phyloP scores from a whole-genome alignment of 345 rosid species.

The Sonneratia caseolaris region DNA sequence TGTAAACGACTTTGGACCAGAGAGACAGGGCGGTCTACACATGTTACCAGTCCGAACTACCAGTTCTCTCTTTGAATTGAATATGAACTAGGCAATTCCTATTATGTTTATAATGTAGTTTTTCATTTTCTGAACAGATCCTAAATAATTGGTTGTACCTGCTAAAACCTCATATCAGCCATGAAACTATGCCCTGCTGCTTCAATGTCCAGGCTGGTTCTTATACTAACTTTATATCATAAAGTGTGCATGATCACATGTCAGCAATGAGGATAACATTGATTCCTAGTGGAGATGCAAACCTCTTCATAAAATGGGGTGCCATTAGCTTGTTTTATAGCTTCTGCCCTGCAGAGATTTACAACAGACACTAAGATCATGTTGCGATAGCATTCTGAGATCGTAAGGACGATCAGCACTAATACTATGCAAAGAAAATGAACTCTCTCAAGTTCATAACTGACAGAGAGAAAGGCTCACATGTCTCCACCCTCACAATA shows the following conservation, averaged over 20 bases:
- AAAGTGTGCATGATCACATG: no score
- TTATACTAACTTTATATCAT: no score
- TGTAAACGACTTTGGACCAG: not conserved
- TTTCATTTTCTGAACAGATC: no score
- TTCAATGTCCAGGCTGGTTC: not conserved
- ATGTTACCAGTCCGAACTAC: no score
- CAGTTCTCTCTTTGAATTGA: no score
- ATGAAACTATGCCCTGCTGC: not conserved
- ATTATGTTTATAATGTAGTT: no score
- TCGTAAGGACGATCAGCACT: not conserved
- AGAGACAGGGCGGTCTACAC: not conserved
- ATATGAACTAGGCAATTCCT: no score
- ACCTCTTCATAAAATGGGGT: slow-evolving; percentile 81
- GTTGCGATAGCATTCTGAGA: not conserved
- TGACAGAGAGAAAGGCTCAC: slow-evolving; percentile 31
- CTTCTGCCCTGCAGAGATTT: slow-evolving; percentile 57
- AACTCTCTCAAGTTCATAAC: not conserved
- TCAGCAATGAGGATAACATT: not conserved
- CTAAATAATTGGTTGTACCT: no score
- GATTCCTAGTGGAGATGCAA: not conserved
- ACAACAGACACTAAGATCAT: not conserved
- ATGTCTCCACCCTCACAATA: slow-evolving; percentile 97
- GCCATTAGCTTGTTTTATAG: slow-evolving; percentile 69
- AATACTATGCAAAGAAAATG: not conserved
- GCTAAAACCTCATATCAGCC: not conserved